Percentiles rank a stretch among this genome's conserved stretches.
These are phyloP conservation scores for Botryotinia convoluta DNA, from an alignment of 2,329 filamentous ascomycete genomes.

Conservation along the genomic window DNA sequence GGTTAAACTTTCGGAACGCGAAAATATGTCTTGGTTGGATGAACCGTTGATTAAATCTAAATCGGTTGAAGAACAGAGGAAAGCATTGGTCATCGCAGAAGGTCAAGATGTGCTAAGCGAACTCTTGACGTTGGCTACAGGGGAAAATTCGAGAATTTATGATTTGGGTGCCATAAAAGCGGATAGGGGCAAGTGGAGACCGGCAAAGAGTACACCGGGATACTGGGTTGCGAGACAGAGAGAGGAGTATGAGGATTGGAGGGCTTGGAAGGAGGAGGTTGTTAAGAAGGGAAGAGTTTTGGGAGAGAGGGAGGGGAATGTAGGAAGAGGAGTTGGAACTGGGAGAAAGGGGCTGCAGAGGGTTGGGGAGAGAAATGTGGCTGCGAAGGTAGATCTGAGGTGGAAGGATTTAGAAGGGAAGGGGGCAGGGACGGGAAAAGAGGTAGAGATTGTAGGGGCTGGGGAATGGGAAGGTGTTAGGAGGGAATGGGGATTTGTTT, in stretches of 20 bases:
- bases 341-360: constrained; percentile 22
- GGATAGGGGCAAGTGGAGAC: constrained; percentile 65
- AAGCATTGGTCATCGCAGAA: constrained; percentile 55
- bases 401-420: constrained; percentile 34
- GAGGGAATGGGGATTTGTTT: constrained; percentile 37
- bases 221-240: constrained; percentile 64
- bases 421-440: constrained; percentile 27
- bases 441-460: constrained; percentile 36
- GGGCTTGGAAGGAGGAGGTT: constrained; percentile 55
- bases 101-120: constrained; percentile 62
- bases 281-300: constrained; percentile 51
- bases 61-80: constrained; percentile 48
- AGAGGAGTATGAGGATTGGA: constrained; percentile 64
- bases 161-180: constrained; percentile 56
- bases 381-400: constrained; percentile 33
- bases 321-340: constrained; percentile 24
- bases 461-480: constrained; percentile 37
- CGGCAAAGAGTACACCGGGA: constrained; percentile 59
- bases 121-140: constrained; percentile 58
- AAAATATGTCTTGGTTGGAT: constrained; percentile 54
- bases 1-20: constrained; percentile 52
- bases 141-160: constrained; percentile 50
- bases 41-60: constrained; percentile 54
- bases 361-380: constrained; percentile 22
- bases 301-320: constrained; percentile 31